Evolutionary conservation across 2,329 filamentous ascomycete species (phyloP), one percentile per base, ranked within the genome.

Genomic region (Tolypocladium capitatum): DNA sequence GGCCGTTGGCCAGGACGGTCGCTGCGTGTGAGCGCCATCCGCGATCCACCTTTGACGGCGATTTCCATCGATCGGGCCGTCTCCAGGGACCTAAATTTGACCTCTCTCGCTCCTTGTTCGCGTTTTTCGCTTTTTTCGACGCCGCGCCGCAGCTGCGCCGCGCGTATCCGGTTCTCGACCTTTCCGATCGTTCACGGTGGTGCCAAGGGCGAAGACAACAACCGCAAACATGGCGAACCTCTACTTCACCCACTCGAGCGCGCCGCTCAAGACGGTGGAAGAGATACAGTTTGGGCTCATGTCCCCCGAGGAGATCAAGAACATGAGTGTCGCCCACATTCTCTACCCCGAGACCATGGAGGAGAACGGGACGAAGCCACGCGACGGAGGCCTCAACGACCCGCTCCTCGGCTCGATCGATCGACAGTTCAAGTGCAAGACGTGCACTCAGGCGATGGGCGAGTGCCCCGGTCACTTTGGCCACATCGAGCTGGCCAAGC

Each of bases 291-390:
- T 98, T 65, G 92, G 92, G 63, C 80, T 98, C 64, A 80, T 98
- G 68, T 94, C 92, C 33, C 92, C 92, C 27, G 92, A 98, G 67
- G 94, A 98, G 74, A 95, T 97, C 70, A 97, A 98, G 75, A 90
- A 85, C 61, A 94, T 97, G 88, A 96, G 90, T 69, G 91, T 97
- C 54, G 86, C 83, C 58, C 87, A 95, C 66, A 91, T 98, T 65
- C 79, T 92, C 66, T 97, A 96, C 64, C 90, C 92, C n/a, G 92
- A 98, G 74, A 97, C 92, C 28, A 96, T 98, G 92, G 92, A 98
- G 63, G 92, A 98, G 68, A 84, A 84, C 67, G 86, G 90, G 61
- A 83, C 86, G 56, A 87, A 87, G 65, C 92, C 92, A 54, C 88
- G 92, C 57, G 85, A 92, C 52, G 84, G 85, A 63, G 92, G 92